Conservation (phyloP, 768 basidiomycete genomes). For the Kwoniella mangroviensis region DNA sequence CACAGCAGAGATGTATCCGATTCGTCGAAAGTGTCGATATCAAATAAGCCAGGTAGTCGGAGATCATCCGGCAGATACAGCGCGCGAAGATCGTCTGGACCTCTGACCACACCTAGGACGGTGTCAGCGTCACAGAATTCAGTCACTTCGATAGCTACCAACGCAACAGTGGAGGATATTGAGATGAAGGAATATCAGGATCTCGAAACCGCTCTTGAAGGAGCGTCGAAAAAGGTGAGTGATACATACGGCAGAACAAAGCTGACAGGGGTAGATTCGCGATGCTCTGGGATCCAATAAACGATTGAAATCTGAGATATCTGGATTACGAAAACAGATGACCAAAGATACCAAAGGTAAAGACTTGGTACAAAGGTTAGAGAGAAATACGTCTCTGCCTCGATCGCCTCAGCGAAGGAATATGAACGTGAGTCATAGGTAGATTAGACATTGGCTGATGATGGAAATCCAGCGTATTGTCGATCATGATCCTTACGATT, state of each 20-base stretch:
- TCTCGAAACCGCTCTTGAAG: constrained; percentile 24
- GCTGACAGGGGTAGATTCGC: constrained; percentile 64
- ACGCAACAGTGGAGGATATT: constrained; percentile 21
- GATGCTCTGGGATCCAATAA: constrained; percentile 73
- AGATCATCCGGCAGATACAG: constrained; percentile 5
- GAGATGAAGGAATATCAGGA: constrained; percentile 30
- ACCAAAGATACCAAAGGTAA: constrained; percentile 28
- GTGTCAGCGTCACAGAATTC: constrained; percentile 24
- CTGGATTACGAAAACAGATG: constrained; percentile 40
- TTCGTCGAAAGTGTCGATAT: constrained; percentile 8
- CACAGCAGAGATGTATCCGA: constrained; percentile 20
- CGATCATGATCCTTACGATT: constrained; percentile 27
- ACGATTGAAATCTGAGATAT: constrained; percentile 71
- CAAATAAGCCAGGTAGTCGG: constrained; percentile 13
- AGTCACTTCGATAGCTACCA: constrained; percentile 13
- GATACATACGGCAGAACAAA: not conserved
- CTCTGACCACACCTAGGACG: constrained; percentile 19
- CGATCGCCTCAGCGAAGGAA: constrained; percentile 56
- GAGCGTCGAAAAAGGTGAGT: constrained; percentile 27
- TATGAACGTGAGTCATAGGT: constrained; percentile 48
- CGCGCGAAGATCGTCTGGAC: constrained; percentile 19
- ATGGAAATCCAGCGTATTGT: constrained; percentile 33
- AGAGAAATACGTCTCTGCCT: constrained; percentile 45
- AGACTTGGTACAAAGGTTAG: constrained; percentile 28
- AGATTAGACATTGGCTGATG: constrained; percentile 9